Evolutionary conservation across 1,284 basidiomycete species (phyloP).

Genomic region (Cutaneotrichosporon sp.): DNA sequence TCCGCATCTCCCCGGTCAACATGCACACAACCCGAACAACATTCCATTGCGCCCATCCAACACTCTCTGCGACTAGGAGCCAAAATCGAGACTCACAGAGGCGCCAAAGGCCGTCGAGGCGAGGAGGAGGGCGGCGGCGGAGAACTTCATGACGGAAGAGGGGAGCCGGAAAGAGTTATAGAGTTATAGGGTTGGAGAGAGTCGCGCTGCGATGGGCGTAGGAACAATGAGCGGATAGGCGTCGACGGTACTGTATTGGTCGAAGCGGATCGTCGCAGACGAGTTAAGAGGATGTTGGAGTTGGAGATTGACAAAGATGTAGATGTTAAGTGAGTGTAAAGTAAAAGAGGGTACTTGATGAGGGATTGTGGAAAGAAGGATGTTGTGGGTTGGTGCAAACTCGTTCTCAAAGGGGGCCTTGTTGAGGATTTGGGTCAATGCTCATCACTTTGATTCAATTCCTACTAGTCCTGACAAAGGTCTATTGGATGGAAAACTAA

Average conservation of each 20-base stretch:
- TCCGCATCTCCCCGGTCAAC: neutral
- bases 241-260: neutral
- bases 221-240: neutral
- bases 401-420: too few relatives aligned
- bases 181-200: neutral
- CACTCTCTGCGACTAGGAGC: neutral
- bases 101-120: conserved; percentile 19
- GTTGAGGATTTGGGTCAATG: too few relatives aligned
- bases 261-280: neutral
- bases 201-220: conserved; percentile 6
- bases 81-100: conserved; percentile 21
- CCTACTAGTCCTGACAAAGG: too few relatives aligned
- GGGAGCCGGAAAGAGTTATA: neutral
- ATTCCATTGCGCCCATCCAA: neutral
- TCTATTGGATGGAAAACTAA: too few relatives aligned
- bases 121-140: conserved; percentile 19
- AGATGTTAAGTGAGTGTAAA: too few relatives aligned
- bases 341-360: too few relatives aligned
- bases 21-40: neutral
- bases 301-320: too few relatives aligned
- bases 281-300: neutral
- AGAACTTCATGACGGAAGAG: conserved; percentile 21
- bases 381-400: too few relatives aligned
- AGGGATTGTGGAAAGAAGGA: too few relatives aligned
- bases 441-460: too few relatives aligned